Conservation (phyloP, 495 filamentous ascomycete genomes). For the Hypomontagnella monticulosa region DNA sequence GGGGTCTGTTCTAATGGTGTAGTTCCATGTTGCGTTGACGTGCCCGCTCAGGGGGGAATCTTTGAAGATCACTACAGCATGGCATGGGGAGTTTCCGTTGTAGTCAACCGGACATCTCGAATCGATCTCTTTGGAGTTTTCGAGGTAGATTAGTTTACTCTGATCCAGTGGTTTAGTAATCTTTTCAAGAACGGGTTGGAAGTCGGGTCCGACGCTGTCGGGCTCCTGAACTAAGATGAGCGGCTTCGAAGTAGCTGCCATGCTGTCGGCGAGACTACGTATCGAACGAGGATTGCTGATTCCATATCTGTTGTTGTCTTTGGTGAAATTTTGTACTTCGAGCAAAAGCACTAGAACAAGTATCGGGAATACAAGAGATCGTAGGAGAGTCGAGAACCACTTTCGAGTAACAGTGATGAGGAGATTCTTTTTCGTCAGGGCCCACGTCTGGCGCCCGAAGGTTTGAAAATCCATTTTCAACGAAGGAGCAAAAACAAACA, state of each 20-base stretch:
- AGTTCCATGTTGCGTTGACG: constrained; percentile 69
- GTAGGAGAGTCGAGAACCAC: constrained; percentile 64
- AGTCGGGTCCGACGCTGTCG: constrained; percentile 63
- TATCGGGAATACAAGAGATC: constrained; percentile 71
- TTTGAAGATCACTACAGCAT: constrained; percentile 71
- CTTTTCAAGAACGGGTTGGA: constrained; percentile 67
- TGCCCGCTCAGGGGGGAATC: constrained; percentile 69
- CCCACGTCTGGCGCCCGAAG: constrained; percentile 68
- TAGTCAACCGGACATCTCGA: constrained; percentile 67
- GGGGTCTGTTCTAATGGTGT: constrained; percentile 73
- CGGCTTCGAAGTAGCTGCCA: constrained; percentile 54
- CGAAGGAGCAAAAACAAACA: neutral
- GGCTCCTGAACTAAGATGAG: constrained; percentile 75
- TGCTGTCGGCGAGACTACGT: constrained; percentile 57
- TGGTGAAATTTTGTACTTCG: constrained; percentile 67
- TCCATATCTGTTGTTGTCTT: constrained; percentile 67
- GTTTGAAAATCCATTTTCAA: constrained; percentile 30
- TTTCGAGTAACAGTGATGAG: constrained; percentile 69
- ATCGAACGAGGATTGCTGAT: constrained; percentile 64
- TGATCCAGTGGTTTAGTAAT: constrained; percentile 57
- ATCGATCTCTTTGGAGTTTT: constrained; percentile 60
- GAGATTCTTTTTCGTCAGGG: constrained; percentile 72
- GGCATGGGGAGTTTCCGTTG: constrained; percentile 70
- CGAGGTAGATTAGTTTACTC: constrained; percentile 60
- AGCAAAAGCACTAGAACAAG: constrained; percentile 68